phyloP scores from a whole-genome alignment of 495 filamentous ascomycete genomes.

The Penicillium pulvis region DNA sequence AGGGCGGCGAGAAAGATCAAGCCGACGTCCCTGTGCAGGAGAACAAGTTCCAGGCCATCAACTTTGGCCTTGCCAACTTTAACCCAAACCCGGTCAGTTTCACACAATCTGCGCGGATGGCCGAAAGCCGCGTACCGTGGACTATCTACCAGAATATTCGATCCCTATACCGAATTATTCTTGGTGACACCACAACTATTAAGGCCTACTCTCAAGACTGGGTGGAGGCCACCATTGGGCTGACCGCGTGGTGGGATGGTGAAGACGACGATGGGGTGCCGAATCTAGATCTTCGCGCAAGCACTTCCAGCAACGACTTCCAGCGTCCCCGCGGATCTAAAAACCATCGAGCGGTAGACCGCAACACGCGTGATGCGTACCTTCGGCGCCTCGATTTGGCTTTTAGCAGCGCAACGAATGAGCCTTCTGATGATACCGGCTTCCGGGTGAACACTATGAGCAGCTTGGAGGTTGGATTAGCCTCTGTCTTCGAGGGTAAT shows the following conservation, averaged over 20 bases:
- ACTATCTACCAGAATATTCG: slow-evolving; percentile 78
- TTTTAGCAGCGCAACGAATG: slow-evolving; percentile 51
- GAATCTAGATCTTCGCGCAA: slow-evolving; percentile 24
- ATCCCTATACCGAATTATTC: slow-evolving; percentile 71
- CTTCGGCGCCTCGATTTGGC: slow-evolving; percentile 52
- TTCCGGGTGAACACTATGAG: slow-evolving; percentile 73
- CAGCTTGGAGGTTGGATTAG: slow-evolving; percentile 74
- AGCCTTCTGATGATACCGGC: slow-evolving; percentile 41
- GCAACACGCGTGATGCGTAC: slow-evolving; percentile 53
- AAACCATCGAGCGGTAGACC: slow-evolving; percentile 40
- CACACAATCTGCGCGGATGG: slow-evolving; percentile 67
- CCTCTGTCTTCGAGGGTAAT: slow-evolving; percentile 76
- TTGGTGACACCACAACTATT: slow-evolving; percentile 70
- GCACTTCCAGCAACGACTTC: slow-evolving; percentile 29
- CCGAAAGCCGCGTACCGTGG: slow-evolving; percentile 83
- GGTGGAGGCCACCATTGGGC: slow-evolving; percentile 78
- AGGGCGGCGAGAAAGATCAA: slow-evolving; percentile 60
- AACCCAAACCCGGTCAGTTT: slow-evolving; percentile 42
- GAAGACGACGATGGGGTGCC: slow-evolving; percentile 53
- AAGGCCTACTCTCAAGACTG: slow-evolving; percentile 74
- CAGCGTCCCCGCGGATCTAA: slow-evolving; percentile 29
- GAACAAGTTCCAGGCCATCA: slow-evolving; percentile 49
- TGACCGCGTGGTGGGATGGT: slow-evolving; percentile 89
- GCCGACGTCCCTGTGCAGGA: slow-evolving; percentile 30
- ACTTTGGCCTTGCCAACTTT: slow-evolving; percentile 53